Base-by-base conservation (phyloP, 1,284 basidiomycete genomes). In the Sanghuangporus weigelae region DNA sequence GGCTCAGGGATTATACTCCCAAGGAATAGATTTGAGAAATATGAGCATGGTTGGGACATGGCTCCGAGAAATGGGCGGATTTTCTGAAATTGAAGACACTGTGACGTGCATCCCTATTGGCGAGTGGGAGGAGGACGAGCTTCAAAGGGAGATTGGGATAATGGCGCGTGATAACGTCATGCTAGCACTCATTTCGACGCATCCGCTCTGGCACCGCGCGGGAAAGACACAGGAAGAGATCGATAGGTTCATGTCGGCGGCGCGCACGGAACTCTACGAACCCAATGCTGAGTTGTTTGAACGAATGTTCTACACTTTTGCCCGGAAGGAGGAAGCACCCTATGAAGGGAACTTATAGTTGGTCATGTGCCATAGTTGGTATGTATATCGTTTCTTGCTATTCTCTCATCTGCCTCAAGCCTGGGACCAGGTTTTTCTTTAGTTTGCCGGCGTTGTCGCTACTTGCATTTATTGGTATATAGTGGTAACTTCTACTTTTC, bases 91-190 rank as follows among this genome's bases (percentile, higher is more conserved):
- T 14, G 60, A 65, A 36, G 60, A 65, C 56, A 62, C 60, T 14
- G 64, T 65, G 40, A 62, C 60, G 19, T 46, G 60, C 38, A 38
- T 62, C 23, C 64, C 64, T 36, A 42, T 65, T 31, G 64, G 64
- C 7, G 49, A 44, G 10, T 65, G 64, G 64, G 64, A 65, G n/a
- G 55, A 60, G 16, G 64, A 65, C 26, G 64, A 62, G 40, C 50
- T 65, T 10, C 64, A 65, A 46, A 53, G 54, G 60, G 64, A 65
- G 60, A 59, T 65, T 31, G 64, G 64, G 19, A 56, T n/a, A 7
- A 65, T 65, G 64, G 64, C 57, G 7, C 64, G 64, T n/a, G 64
- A 65, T 16, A 65, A 65, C 56, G 38, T 59, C 49, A 59, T 62
- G 64, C 36, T 44, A 21, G 63, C 60, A 21, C 38, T 65, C 23